Evolutionary conservation across 2,329 filamentous ascomycete genomes (phyloP).

Genomic region (Monilinia laxa): DNA sequence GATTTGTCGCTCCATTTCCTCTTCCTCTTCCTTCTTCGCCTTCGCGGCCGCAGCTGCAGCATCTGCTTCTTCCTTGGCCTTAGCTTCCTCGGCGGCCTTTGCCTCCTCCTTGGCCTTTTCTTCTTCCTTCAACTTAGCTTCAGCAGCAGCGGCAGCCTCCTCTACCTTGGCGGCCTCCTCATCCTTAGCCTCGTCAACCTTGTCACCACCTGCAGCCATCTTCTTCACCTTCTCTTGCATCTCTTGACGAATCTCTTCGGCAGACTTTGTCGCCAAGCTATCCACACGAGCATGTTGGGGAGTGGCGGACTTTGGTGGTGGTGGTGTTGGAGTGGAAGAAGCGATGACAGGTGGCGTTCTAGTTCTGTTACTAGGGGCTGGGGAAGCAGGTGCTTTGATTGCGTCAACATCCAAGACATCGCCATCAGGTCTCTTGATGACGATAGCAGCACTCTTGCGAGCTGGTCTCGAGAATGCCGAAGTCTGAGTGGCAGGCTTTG

Average conservation of each 20-base stretch:
- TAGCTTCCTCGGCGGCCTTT: constrained; percentile 41
- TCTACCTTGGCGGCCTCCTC: constrained; percentile 43
- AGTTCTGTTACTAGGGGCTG: constrained; percentile 53
- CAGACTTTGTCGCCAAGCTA: constrained; percentile 68
- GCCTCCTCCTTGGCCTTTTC: constrained; percentile 38
- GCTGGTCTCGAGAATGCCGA: constrained; percentile 36
- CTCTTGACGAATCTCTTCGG: constrained; percentile 79
- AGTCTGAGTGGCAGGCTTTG: constrained; percentile 47
- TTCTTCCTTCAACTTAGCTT: constrained; percentile 27
- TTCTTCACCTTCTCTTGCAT: constrained; percentile 58
- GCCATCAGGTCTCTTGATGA: constrained; percentile 81
- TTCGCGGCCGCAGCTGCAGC: constrained; percentile 39
- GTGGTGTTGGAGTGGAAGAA: constrained; percentile 70
- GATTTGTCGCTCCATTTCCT: constrained; percentile 60
- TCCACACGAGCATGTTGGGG: constrained; percentile 68
- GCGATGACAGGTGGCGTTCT: constrained; percentile 64
- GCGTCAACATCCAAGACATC: constrained; percentile 71
- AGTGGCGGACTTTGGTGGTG: constrained; percentile 73
- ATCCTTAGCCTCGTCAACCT: constrained; percentile 39
- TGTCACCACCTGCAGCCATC: constrained; percentile 40
- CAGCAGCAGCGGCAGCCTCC: constrained; percentile 36
- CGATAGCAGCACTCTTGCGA: constrained; percentile 69
- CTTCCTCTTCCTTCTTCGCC: constrained; percentile 48
- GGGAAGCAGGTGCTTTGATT: constrained; percentile 63
- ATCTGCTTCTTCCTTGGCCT: constrained; percentile 41